Base-by-base conservation (phyloP, 2,329 filamentous ascomycete genomes). In the Lachnellula hyalina region DNA sequence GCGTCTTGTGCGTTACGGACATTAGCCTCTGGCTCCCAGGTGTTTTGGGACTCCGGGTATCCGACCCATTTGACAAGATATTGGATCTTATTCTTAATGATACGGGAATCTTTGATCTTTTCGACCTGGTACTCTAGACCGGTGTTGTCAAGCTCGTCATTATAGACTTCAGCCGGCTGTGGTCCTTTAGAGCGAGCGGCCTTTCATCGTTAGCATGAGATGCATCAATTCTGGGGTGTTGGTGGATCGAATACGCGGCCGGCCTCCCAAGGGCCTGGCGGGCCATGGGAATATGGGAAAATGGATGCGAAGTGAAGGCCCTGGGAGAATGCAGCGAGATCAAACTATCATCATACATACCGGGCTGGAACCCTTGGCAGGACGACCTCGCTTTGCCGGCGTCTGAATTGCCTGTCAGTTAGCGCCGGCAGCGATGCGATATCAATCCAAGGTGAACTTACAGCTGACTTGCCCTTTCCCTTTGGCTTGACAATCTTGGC, bases 21-120 rank as follows among this genome's bases (percentile, higher is more conserved):
- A 35, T 61, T 50, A 2, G 17, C 36, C 7, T 57, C 55, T 7
- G 55, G 59, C 49, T 63, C 61, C 61, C 61, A 61, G n/a, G 55
- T 63, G 17, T 54, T 54, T 7, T 50, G 21, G 4, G 40, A 17
- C 6, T 38, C 21, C 1, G 51, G 25, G 25, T 52, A 62, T 2
- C 60, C 59, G 32, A 40, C 36, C 60, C 60, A 62, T 23, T 61
- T 54, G 40, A 62, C 54, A 0, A 49, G 28, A 40, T 61, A 62
- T 6, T 28, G 34, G 11, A 23, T 17, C 23, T 53, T 51, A 4
- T 51, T 44, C 2, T 54, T 44, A 4, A 47, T 40, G 4, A 55
- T 36, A 17, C 51, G 48, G 11, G 57, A 58, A 36, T 58, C 53
- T 12, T 56, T n/a, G 35, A 63, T 54, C 2, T 23, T 34, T 21